A percentile compares a stretch with the other conserved stretches of the same genome.
phyloP scores from a whole-genome alignment of 768 basidiomycete species.

The Leccinum aurantiacum region DNA sequence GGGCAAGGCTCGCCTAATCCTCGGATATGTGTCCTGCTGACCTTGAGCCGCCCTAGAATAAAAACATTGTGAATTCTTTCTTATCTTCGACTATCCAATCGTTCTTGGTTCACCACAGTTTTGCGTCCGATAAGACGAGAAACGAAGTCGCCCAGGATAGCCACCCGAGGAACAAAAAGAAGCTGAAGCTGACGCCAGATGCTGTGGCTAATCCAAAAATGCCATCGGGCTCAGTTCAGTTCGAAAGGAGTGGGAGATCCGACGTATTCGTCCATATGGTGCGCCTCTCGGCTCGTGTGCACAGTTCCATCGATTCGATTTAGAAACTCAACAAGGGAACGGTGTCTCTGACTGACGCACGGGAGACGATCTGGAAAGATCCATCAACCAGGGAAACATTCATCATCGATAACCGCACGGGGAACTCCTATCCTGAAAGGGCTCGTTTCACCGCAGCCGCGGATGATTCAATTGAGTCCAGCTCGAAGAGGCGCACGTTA shows the following conservation, averaged over 20 bases:
- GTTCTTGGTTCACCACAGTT: slow-evolving; percentile 67
- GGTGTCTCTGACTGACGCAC: slow-evolving; percentile 33
- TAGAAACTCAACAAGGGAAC: slow-evolving; percentile 15
- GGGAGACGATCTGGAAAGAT: slow-evolving; percentile 54
- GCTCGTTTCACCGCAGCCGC: slow-evolving; percentile 10
- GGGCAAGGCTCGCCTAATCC: slow-evolving; percentile 20
- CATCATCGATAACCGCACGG: slow-evolving; percentile 65
- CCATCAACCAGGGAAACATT: slow-evolving; percentile 58
- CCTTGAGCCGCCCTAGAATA: slow-evolving; percentile 46
- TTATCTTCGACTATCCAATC: slow-evolving; percentile 56
- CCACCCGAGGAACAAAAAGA: slow-evolving; percentile 54
- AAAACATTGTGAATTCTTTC: slow-evolving; percentile 52
- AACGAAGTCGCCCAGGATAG: slow-evolving; percentile 18
- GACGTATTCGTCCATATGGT: slow-evolving; percentile 21
- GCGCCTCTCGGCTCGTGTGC: slow-evolving; percentile 12
- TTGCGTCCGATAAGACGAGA: slow-evolving; percentile 35
- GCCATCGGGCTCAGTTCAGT: slow-evolving; percentile 5
- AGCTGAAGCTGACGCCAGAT: slow-evolving; percentile 39
- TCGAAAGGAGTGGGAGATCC: slow-evolving; percentile 10
- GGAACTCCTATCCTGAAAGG: slow-evolving; percentile 54
- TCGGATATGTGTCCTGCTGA: slow-evolving; percentile 12
- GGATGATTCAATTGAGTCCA: slow-evolving; percentile 10
- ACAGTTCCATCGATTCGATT: slow-evolving; percentile 9
- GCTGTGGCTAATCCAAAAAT: slow-evolving; percentile 5
- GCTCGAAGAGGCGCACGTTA: slow-evolving; percentile 18